Base-by-base conservation (phyloP, 1,284 basidiomycete genomes). In the Trichosporon sp. region DNA sequence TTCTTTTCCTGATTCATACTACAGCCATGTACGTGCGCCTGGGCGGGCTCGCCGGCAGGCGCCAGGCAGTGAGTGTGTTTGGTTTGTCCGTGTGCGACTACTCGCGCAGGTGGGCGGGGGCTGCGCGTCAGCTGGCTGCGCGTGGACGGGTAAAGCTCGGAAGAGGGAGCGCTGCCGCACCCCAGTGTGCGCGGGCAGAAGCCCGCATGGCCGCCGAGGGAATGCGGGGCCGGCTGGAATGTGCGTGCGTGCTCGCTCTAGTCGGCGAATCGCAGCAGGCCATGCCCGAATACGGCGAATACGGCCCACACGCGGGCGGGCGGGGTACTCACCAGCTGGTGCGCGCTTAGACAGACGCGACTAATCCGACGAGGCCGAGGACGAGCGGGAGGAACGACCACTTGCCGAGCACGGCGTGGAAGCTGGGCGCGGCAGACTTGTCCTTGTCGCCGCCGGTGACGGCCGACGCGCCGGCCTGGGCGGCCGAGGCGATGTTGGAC, bases 351-450 rank as follows among this genome's bases (percentile, higher is more conserved):
- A 60, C 29, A 1, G 56, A 60, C 11, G 56, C 56, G 29, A 60
- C 56, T 29, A 60, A 23, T 31, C 56, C 56, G 56, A 31, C 56
- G 56, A 60, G 56, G 56, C 56, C 56, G 56, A 60, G 56, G 56
- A 60, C 11, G 56, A 60, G 8, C 18, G 56, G 56, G 56, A 60
- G 31, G 56, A 60, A 60, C 56, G 56, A 60, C 56, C 56, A 60
- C 27, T 29, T 32, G 56, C 56, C 56, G 29, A 60, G 56, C 18
- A 29, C 56, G 13, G 56, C 27, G 27, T 32, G 11, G 56, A 60
- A 60, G 15, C 15, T n/a, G 15, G 27, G 56, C 2, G 56, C 56
- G 29, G 27, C 56, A 11, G 29, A 21, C 27, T n/a, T 29, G 8
- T 18, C 9, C 47, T 51, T 56, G 38, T 42, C 38, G 8, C 38